These are phyloP conservation scores for Penicillium vulpinum DNA, from an alignment of 2,329 filamentous ascomycete genomes.

Conservation along the genomic window DNA sequence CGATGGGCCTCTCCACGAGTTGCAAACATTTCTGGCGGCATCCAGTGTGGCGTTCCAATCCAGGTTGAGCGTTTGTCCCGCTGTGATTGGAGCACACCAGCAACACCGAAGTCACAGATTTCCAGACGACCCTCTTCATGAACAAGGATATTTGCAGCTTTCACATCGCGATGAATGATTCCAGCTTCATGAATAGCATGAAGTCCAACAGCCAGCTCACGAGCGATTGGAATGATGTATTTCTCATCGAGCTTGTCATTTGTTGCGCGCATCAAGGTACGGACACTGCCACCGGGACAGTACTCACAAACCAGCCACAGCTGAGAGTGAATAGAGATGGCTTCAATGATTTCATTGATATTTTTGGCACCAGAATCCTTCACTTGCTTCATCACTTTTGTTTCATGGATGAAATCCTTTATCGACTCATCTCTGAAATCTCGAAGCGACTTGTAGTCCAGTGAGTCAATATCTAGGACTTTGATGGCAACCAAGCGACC, in stretches of 20 bases:
- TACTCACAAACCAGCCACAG: slow-evolving; percentile 68
- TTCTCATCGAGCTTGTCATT: slow-evolving; percentile 56
- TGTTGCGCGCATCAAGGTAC: slow-evolving; percentile 57
- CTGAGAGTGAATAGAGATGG: slow-evolving; percentile 63
- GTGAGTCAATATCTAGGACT: slow-evolving; percentile 52
- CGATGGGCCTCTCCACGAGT: slow-evolving; percentile 41
- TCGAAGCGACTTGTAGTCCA: slow-evolving; percentile 50
- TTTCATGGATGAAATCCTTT: slow-evolving; percentile 61
- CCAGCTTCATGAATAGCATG: slow-evolving; percentile 65
- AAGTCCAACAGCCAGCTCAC: slow-evolving; percentile 62
- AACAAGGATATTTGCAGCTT: slow-evolving; percentile 64
- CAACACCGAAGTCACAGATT: slow-evolving; percentile 66
- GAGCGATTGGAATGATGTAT: slow-evolving; percentile 64
- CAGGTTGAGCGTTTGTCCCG: slow-evolving; percentile 64
- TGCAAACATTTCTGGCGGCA: slow-evolving; percentile 62
- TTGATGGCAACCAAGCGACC: slow-evolving; percentile 52
- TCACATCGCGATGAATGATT: slow-evolving; percentile 66
- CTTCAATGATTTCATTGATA: slow-evolving; percentile 65
- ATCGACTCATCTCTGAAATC: slow-evolving; percentile 52
- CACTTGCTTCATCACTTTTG: slow-evolving; percentile 62
- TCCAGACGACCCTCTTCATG: slow-evolving; percentile 63
- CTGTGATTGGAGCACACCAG: slow-evolving; percentile 61
- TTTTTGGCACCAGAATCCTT: slow-evolving; percentile 63
- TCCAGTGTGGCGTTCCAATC: slow-evolving; percentile 67
- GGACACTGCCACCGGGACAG: slow-evolving; percentile 65